A percentile compares a stretch with the other conserved stretches of the same genome.
Conservation (phyloP, 1,284 basidiomycete species). For the Ceratobasidium sp. region DNA sequence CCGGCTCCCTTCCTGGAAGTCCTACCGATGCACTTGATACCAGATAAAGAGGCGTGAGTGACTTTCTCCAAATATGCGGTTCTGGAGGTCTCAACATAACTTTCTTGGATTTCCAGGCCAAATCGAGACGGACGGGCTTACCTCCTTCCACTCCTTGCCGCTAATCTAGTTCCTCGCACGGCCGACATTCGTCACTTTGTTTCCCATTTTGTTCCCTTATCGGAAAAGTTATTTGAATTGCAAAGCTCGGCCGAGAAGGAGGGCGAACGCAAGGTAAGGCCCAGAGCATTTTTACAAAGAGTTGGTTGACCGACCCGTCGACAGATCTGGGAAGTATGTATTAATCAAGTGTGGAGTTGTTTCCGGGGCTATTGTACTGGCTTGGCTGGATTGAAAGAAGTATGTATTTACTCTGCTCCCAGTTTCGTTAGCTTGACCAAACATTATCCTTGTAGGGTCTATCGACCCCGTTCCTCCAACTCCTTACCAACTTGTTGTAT, state of each 20-base stretch:
- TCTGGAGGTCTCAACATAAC: too few relatives aligned
- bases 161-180: conserved; percentile 53
- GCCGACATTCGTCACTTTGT: conserved; percentile 90
- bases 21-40: conserved; percentile 88
- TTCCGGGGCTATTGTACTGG: conserved; percentile 55
- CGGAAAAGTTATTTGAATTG: conserved; percentile 89
- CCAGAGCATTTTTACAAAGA: conserved; percentile 53
- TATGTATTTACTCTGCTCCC: too few relatives aligned
- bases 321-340: conserved; percentile 42
- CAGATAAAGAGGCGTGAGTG: conserved; percentile 69
- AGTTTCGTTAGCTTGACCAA: not conserved
- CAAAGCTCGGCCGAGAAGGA: conserved; percentile 75
- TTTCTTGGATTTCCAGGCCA: conserved; percentile 27
- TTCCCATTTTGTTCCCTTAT: conserved; percentile 89
- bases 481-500: conserved; percentile 43
- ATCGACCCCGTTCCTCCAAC: conserved; percentile 42
- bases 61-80: conserved; percentile 1
- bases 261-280: conserved; percentile 83
- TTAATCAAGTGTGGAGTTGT: conserved; percentile 43
- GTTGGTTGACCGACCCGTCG: conserved; percentile 71
- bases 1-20: conserved; percentile 77
- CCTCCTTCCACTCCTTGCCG: conserved; percentile 88
- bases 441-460: conserved; percentile 44
- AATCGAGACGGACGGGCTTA: conserved; percentile 70
- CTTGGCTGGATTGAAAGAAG: conserved; percentile 42